Conservation (phyloP, 2,329 filamentous ascomycete genomes). For the Ascochyta viciae-villosae region DNA sequence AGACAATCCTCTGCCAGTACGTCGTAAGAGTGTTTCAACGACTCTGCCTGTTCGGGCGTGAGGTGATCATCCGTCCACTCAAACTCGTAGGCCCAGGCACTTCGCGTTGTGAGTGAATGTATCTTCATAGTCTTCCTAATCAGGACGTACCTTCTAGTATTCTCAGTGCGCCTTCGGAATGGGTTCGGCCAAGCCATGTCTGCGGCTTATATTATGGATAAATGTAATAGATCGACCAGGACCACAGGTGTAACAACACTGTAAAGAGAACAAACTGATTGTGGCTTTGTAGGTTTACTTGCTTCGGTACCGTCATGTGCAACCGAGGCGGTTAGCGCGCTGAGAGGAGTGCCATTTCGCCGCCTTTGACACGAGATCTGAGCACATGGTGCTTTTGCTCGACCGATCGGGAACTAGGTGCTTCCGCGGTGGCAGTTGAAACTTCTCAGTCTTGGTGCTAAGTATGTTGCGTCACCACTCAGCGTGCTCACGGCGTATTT, state of each 20-base stretch:
- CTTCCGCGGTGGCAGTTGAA: constrained; percentile 12
- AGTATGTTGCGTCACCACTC: constrained; percentile 18
- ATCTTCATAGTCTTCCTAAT: constrained; percentile 21
- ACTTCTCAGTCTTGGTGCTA: constrained; percentile 10
- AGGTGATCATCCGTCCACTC: constrained; percentile 72
- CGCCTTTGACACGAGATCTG: constrained; percentile 17
- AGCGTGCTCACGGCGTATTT: constrained; percentile 2
- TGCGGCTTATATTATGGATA: background rate
- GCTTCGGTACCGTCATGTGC: constrained; percentile 36
- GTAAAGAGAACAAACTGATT: background rate
- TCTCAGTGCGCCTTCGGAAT: constrained; percentile 52
- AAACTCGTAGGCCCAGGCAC: constrained; percentile 72
- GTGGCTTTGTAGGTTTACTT: background rate
- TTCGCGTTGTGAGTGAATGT: constrained; percentile 32
- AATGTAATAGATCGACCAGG: background rate
- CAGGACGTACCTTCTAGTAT: constrained; percentile 51
- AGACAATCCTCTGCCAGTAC: constrained; percentile 71
- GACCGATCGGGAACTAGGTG: constrained; percentile 8
- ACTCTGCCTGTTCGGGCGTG: constrained; percentile 64
- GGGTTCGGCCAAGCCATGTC: constrained; percentile 54
- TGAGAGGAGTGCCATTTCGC: constrained; percentile 23
- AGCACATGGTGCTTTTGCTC: constrained; percentile 8
- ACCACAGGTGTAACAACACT: background rate
- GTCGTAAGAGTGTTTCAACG: constrained; percentile 72
- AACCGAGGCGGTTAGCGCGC: constrained; percentile 35